Base-by-base conservation (phyloP, 2,329 filamentous ascomycete genomes). In the Botrytis medusae region DNA sequence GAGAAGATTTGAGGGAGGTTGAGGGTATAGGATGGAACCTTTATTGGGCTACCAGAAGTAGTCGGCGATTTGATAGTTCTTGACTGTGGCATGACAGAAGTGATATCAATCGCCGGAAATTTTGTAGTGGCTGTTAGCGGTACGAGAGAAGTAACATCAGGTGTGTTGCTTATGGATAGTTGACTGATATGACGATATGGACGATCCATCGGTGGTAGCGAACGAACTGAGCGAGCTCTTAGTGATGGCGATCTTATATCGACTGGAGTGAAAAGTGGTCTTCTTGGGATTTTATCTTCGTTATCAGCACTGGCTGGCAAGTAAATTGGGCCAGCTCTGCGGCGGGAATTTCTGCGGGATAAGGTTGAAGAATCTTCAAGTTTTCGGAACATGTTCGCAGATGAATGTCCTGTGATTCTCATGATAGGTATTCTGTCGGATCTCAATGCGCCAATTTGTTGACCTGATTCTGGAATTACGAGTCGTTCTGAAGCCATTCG, bases 141-240 rank as follows among this genome's bases (percentile, higher is more conserved):
- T n/a, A 67, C 32, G 2, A 29, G 37, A 57, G 48, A 57, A 25
- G 37, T 42, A 22, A 59, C 16, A 32, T 69, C 46, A 57, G 65
- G 1, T 6, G 29, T 32, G 12, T 29, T 32, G 20, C 48, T n/a
- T 12, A 65, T 10, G 34, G n/a, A 25, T 25, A 25, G 29, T n/a
- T 72, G 70, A 40, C 62, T 68, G 25, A 57, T 42, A 59, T 68
- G 62, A 34, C 70, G 70, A 67, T 72, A 72, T 42, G 70, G 70
- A 44, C 70, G 70, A 40, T 72, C 42, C 37, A 25, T 68, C 6
- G 70, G 62, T 9, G 70, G 70, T 2, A 51, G 70, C 16, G 44
- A 34, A 46, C 48, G 70, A 32, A 42, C 14, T 44, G 48, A 14
- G 34, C 10, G 32, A 29, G 16, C 4, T 32, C 9, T 48, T 18